Evolutionary conservation across 2,329 filamentous ascomycete genomes (phyloP).

Genomic region (Exophiala lecanii-corni): DNA sequence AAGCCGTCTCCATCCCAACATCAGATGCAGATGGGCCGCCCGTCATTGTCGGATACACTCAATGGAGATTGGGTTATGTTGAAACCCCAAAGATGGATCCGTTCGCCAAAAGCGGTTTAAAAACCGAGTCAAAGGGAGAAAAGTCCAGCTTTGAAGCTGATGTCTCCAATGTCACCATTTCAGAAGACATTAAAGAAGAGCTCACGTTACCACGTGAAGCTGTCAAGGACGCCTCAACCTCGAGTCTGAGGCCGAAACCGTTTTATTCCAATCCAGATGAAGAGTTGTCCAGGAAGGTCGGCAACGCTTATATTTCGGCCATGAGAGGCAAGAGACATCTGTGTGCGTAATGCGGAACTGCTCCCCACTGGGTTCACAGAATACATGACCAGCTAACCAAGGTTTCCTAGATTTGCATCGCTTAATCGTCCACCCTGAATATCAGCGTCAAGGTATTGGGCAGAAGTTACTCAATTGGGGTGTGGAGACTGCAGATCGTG

Average conservation of each 20-base stretch:
- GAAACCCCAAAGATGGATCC: conserved; percentile 18
- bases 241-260: conserved; percentile 1
- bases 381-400: too few species aligned
- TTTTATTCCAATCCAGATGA: conserved; percentile 14
- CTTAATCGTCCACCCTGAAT: conserved; percentile 18
- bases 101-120: conserved; percentile 4
- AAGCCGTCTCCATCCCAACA: conserved; percentile 12
- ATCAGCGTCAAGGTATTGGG: conserved; percentile 21
- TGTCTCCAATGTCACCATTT: conserved; percentile 1
- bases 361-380: too few species aligned
- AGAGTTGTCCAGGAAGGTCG: conserved; percentile 11
- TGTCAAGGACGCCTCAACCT: neutral
- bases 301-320: conserved; percentile 13
- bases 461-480: conserved; percentile 21
- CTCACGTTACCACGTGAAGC: neutral
- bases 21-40: conserved; percentile 3
- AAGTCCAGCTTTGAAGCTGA: neutral
- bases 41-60: conserved; percentile 19
- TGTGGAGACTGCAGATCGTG: conserved; percentile 16
- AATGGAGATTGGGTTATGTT: conserved; percentile 19
- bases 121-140: neutral
- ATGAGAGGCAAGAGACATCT: conserved; percentile 24
- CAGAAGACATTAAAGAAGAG: conserved; percentile 4
- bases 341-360: conserved; percentile 15
- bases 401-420: conserved; percentile 18